Evolutionary conservation across 2,329 filamentous ascomycete genomes (phyloP), one percentile per base, ranked within the genome.

Genomic region (Diaporthe sp.): DNA sequence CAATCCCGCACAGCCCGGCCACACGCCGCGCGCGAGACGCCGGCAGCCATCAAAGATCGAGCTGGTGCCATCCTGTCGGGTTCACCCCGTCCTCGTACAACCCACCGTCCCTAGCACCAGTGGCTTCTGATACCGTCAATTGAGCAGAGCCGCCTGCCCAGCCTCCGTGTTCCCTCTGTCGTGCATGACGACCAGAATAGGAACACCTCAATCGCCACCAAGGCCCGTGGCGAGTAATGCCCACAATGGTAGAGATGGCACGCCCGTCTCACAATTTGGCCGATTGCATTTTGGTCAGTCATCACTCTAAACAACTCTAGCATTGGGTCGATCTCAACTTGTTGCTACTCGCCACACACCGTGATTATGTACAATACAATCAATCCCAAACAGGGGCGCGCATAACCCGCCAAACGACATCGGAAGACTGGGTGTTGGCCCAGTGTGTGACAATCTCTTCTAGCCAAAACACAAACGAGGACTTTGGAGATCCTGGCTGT

Each of bases 1-100:
- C 61, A 66, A 66, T 66, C 61, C 61, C 61, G 61, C 61, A 19
- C 27, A 51, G 61, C 61, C 61, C 61, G 61, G 50, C 58, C 13
- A n/a, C n/a, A n/a, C n/a, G n/a, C n/a, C n/a, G n/a, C n/a, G n/a
- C n/a, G n/a, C n/a, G n/a, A n/a, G n/a, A n/a, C n/a, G n/a, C n/a
- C n/a, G n/a, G n/a, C n/a, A n/a, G n/a, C n/a, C n/a, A n/a, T n/a
- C 61, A 12, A 51, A 42, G 32, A 19, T 30, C 30, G 61, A 47
- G 61, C 61, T n/a, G n/a, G n/a, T n/a, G 35, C 61, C 61, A 25
- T 65, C 42, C 61, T 17, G 27, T 65, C 61, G 39, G 39, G 61
- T 44, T 32, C 58, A 63, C 32, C 63, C 42, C 61, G 30, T 35
- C 4, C n/a, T 35, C 1, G 17, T 19, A 39, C 17, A 44, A n/a